Base-by-base conservation (phyloP, 805 yeast species). In the Nakazawaea pomicola region DNA sequence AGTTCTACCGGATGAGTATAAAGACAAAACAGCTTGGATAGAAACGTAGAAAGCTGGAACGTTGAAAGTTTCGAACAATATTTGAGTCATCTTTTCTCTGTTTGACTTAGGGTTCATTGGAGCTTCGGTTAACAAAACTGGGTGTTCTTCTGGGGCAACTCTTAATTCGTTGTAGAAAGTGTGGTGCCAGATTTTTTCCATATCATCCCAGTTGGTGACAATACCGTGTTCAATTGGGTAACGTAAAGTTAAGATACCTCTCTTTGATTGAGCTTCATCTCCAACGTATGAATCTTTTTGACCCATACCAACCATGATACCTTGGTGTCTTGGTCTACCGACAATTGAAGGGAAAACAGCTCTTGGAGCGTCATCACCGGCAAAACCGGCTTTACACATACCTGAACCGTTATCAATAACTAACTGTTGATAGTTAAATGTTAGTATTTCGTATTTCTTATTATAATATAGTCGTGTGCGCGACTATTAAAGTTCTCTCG, bases 381-480 rank as follows among this genome's bases (percentile, higher is more conserved):
- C 98, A 69, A 90, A 93, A 74, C 99, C 99, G 91, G 99, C 99
- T 72, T 93, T 93, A 83, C 99, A 93, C 98, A 93, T 93, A 81
- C 99, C 99, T 66, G 99, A 93, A 78, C 99, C 99, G 76, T 91
- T 91, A 72, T 91, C 99, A 75, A 91, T 91, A 76, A 91, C 98
- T 70, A 78, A 69, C 58, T 70, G 70, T 20, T 16, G 29, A 16
- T 18, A 23, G 16, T 17, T 14, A 14, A 20, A 10, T 34, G 46
- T 43, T 43, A 39, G 44, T 43, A 43, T 35, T 25, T 14, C 10
- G 9, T 24, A 19, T 34, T 34, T 8, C 9, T 32, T 14, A 12
- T 12, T 7, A 19, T 5, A 15, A 30, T 30, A 30, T 14, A n/a
- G 36, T 23, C 18, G 36, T 24, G 29, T 23, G 10, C 25, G 7